These are phyloP conservation scores for Lachnellula subtilissima DNA, from an alignment of 2,329 filamentous ascomycete genomes.

Conservation along the genomic window DNA sequence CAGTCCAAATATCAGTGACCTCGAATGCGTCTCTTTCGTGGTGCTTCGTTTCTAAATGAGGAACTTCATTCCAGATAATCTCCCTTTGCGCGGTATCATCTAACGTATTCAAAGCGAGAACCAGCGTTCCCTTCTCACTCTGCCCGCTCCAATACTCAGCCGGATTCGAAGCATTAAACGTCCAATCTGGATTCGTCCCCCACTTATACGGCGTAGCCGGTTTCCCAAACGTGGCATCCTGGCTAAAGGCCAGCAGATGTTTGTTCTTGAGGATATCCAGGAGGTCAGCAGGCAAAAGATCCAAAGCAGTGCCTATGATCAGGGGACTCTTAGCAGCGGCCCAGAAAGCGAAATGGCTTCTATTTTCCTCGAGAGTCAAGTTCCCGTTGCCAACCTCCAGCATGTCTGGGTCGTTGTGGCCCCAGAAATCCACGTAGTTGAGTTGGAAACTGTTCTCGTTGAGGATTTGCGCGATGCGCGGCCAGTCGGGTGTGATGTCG, in stretches of 20 bases:
- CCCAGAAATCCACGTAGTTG: constrained; percentile 34
- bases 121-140: constrained; percentile 39
- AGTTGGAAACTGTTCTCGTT: constrained; percentile 35
- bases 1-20: constrained; percentile 44
- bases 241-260: constrained; percentile 20
- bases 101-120: constrained; percentile 44
- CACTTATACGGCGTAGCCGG: constrained; percentile 38
- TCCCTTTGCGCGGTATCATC: constrained; percentile 32
- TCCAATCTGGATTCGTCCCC: constrained; percentile 46
- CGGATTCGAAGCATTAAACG: constrained; percentile 43
- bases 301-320: constrained; percentile 23
- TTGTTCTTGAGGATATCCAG: constrained; percentile 24
- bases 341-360: constrained; percentile 22
- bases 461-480: constrained; percentile 29
- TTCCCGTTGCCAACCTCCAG: constrained; percentile 32
- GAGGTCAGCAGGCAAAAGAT: constrained; percentile 28
- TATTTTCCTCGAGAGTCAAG: constrained; percentile 31
- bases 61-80: constrained; percentile 40
- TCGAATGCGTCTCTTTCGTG: constrained; percentile 28
- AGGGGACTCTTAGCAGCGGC: constrained; percentile 24
- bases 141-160: constrained; percentile 47
- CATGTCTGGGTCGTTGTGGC: constrained; percentile 31
- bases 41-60: constrained; percentile 29
- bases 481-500: constrained; percentile 39
- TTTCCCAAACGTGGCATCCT: constrained; percentile 35